A percentile compares a stretch with the other conserved stretches of the same genome.
Conservation (phyloP, 78 protist genomes). For the Pelomyxa schiedti region DNA sequence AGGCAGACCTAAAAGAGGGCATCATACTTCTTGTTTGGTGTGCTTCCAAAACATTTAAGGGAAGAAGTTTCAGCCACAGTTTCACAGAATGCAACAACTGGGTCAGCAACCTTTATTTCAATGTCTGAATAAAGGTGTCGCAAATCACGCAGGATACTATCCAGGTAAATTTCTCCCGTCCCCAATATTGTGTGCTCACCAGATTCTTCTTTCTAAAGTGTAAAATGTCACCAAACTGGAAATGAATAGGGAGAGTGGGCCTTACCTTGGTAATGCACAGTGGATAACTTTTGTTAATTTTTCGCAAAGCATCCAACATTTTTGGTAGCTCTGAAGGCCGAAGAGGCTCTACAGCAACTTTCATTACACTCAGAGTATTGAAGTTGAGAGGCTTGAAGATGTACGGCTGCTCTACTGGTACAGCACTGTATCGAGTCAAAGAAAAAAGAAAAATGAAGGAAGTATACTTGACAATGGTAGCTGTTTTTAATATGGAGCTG, state of each 20-base stretch:
- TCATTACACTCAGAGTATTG: constrained; percentile 60
- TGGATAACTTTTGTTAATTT: constrained; percentile 86
- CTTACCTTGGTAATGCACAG: constrained; percentile 47
- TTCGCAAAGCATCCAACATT: constrained; percentile 91
- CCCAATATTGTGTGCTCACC: constrained; percentile 95
- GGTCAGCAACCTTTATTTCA: constrained; percentile 94
- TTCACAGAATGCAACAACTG: constrained; percentile 84
- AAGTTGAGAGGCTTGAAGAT: constrained; percentile 47
- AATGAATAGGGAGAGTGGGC: no score
- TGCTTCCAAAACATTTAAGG: constrained; percentile 82
- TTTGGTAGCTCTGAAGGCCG: constrained; percentile 93
- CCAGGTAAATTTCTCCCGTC: constrained; percentile 96
- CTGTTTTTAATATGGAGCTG: constrained; percentile 67
- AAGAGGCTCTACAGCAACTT: constrained; percentile 90
- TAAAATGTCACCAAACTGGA: no score
- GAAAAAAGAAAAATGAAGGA: constrained; percentile 11
- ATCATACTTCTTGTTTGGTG: constrained; percentile 80
- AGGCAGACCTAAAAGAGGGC: not conserved
- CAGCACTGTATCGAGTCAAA: not conserved
- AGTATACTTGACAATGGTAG: constrained; percentile 39
- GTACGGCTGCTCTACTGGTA: not conserved
- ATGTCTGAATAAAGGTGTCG: constrained; percentile 65
- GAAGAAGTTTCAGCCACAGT: constrained; percentile 89
- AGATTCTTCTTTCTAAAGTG: constrained; percentile 92
- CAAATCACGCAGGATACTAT: constrained; percentile 91